Evolutionary conservation across 805 yeast species (phyloP), one percentile per base, ranked within the genome.

Genomic region (Kluyveromyces starmeri): DNA sequence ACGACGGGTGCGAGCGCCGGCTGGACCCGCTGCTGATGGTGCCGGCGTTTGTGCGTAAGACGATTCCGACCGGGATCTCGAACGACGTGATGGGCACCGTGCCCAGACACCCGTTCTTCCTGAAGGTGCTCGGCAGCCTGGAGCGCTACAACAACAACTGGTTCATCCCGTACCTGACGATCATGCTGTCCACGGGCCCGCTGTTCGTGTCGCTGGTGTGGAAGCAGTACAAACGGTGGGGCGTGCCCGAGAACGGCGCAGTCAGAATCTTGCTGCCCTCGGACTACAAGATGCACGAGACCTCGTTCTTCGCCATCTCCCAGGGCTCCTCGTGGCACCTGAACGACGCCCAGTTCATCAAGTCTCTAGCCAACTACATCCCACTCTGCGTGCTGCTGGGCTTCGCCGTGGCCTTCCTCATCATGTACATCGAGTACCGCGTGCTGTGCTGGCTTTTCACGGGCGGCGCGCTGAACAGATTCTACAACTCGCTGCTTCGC

Each of bases 131-230:
- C 40, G 80, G 78, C 41, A 71, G 71, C 30, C 65, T 88, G 40
- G 59, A 75, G 41, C 65, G 59, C 34, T 79, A 73, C 51, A 75
- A 84, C 50, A 67, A 71, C 45, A 80, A 83, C 58, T 85, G 94
- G 82, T 59, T 81, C 23, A 75, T 84, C 12, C 95, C 96, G 10
- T 88, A 88, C 61, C 64, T 86, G 41, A 85, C 96, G 21, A 85
- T 88, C 55, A 84, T 88, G 95, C 81, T 75, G 51, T 78, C 94
- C 9, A 88, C 96, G 0, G 96, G 96, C 9, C 96, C 96, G 0
- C 62, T 88, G 37, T 86, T 83, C 51, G 65, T 88, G 28, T 79
- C 92, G 14, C 86, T 83, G 22, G 70, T 88, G 47, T 82, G 94
- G 86, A 83, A 83, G 59, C 83, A 78, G 49, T 86, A 82, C 59